Conservation (phyloP, 2,329 filamentous ascomycete species). For the Coniochaeta prunicola region DNA sequence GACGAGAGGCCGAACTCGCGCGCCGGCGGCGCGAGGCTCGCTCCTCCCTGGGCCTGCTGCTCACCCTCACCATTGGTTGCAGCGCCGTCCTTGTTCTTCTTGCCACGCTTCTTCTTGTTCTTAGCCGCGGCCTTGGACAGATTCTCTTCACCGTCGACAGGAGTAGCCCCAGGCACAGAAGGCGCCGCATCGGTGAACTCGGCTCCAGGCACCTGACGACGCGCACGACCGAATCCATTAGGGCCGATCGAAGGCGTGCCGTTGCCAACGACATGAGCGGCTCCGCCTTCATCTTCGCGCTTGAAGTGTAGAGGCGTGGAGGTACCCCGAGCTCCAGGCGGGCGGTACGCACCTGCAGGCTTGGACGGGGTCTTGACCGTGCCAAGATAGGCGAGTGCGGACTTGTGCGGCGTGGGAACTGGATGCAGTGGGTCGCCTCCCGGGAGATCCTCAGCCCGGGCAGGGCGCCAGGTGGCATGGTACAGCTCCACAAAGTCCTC, state of each 20-base stretch:
- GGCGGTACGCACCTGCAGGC: slow-evolving; percentile 92
- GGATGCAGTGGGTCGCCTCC: slow-evolving; percentile 65
- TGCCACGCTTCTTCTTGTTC: slow-evolving; percentile 98
- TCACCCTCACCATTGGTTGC: slow-evolving; percentile 36
- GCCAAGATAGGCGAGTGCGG: slow-evolving; percentile 73
- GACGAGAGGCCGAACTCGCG: slow-evolving; percentile 33
- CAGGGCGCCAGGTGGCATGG: slow-evolving; percentile 81
- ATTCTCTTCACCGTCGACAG: slow-evolving; percentile 64
- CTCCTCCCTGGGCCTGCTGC: slow-evolving; percentile 18
- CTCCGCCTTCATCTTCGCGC: slow-evolving; percentile 93
- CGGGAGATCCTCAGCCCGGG: slow-evolving; percentile 50
- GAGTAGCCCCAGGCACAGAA: slow-evolving; percentile 60
- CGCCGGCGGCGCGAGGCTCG: slow-evolving; percentile 39
- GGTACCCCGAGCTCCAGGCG: slow-evolving; percentile 84
- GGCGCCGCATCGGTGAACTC: slow-evolving; percentile 57
- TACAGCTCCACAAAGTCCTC: slow-evolving; percentile 94
- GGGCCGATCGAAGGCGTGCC: slow-evolving; percentile 61
- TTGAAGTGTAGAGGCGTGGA: slow-evolving; percentile 91
- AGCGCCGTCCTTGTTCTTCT: slow-evolving; percentile 79
- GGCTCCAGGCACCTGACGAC: slow-evolving; percentile 80
- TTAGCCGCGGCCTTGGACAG: slow-evolving; percentile 81
- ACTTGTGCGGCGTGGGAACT: slow-evolving; percentile 72
- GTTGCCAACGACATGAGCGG: slow-evolving; percentile 72
- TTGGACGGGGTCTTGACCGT: slow-evolving; percentile 93
- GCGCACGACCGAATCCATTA: slow-evolving; percentile 73